A percentile compares a stretch with the other conserved stretches of the same genome.
Conservation (phyloP, 176 grass and related monocot genomes). For the Rhynchospora breviuscula region DNA sequence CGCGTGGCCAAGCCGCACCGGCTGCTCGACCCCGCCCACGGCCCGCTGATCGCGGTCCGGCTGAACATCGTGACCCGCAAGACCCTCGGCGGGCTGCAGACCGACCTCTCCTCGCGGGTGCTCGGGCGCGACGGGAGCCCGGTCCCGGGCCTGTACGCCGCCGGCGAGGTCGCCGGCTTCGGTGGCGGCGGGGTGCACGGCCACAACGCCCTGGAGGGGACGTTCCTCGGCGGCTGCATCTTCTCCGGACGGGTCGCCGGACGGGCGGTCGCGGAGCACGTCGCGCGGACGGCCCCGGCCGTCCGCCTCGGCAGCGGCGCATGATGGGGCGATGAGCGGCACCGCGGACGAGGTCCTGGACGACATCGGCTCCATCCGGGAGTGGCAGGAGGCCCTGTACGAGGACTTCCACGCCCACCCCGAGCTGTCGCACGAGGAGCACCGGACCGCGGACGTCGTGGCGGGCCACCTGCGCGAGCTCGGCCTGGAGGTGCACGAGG, state of each 20-base stretch:
- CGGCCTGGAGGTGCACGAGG: conserved; percentile 36
- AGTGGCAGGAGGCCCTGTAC: conserved; percentile 50
- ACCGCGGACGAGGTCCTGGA: no score
- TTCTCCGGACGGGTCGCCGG: neutral
- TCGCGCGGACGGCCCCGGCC: neutral
- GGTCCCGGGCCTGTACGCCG: conserved; percentile 9
- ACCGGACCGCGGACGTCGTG: conserved; percentile 46
- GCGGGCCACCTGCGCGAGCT: conserved; percentile 50
- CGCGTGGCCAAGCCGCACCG: no score
- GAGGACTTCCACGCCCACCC: conserved; percentile 59
- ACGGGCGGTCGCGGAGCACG: neutral
- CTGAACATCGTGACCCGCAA: no score
- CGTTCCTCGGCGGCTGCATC: neutral
- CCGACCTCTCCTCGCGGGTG: no score
- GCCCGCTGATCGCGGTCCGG: no score
- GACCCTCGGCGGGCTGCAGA: no score
- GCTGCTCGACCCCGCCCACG: no score
- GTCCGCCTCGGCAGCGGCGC: conserved; percentile 2
- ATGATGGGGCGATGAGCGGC: conserved; percentile 19
- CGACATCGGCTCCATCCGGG: no score
- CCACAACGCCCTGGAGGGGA: no score
- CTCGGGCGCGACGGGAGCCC: no score
- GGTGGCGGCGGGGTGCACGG: neutral
- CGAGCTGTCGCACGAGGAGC: conserved; percentile 64
- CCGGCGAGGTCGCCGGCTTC: conserved; percentile 3